Percentiles rank a stretch among this genome's conserved stretches.
phyloP scores from a whole-genome alignment of 2,329 filamentous ascomycete species.

The Pseudogymnoascus pannorum region DNA sequence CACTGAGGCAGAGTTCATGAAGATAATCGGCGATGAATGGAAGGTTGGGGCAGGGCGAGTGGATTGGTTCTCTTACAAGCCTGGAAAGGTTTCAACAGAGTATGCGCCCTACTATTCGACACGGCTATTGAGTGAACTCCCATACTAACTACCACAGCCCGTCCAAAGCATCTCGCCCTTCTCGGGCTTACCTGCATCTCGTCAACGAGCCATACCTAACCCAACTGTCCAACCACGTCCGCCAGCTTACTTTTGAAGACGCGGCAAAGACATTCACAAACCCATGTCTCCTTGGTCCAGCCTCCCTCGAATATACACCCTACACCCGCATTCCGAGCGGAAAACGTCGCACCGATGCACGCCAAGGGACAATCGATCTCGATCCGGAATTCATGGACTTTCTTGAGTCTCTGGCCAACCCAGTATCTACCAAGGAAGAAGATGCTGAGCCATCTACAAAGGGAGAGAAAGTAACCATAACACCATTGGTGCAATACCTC shows the following conservation, averaged over 20 bases:
- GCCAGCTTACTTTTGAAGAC: slow-evolving; percentile 67
- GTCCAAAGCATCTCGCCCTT: slow-evolving; percentile 77
- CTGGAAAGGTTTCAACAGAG: slow-evolving; percentile 78
- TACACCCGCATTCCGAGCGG: slow-evolving; percentile 75
- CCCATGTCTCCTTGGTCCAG: slow-evolving; percentile 67
- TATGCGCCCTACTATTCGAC: slow-evolving; percentile 36
- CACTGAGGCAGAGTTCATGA: slow-evolving; percentile 69
- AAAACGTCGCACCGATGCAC: slow-evolving; percentile 69
- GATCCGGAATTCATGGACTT: slow-evolving; percentile 95
- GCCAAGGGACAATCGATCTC: slow-evolving; percentile 92
- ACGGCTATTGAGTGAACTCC: not conserved
- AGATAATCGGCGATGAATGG: slow-evolving; percentile 72
- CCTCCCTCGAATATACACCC: slow-evolving; percentile 71
- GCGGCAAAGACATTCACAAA: slow-evolving; percentile 68
- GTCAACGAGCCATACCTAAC: slow-evolving; percentile 62
- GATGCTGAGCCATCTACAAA: slow-evolving; percentile 34
- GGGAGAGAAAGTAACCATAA: slow-evolving; percentile 62
- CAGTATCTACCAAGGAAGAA: slow-evolving; percentile 41
- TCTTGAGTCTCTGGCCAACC: slow-evolving; percentile 76
- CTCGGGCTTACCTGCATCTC: slow-evolving; percentile 76
- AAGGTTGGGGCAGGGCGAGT: slow-evolving; percentile 70
- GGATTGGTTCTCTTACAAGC: slow-evolving; percentile 71
- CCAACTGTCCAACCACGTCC: slow-evolving; percentile 62
- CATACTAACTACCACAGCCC: slow-evolving; percentile 41
- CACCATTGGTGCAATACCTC: slow-evolving; percentile 82